Base-by-base conservation (phyloP, 768 basidiomycete genomes). In the Boletus vermiculosoides region DNA sequence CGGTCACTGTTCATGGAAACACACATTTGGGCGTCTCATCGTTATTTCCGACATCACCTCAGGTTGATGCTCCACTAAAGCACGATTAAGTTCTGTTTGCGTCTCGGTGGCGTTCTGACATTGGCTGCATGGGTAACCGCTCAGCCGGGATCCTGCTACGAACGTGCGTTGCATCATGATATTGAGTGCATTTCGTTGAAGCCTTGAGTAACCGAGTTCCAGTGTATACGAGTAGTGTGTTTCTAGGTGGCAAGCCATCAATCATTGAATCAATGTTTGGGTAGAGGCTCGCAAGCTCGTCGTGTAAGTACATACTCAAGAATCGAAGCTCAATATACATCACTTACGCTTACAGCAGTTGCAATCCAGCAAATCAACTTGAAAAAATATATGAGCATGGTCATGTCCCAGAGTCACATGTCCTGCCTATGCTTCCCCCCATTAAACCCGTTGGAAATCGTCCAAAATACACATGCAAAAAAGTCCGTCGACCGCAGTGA, bases 1-100 rank as follows among this genome's bases (percentile, higher is more conserved):
- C 80, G 94, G 52, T 90, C 88, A 64, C 77, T 96, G 54, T 96
- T 95, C 71, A 94, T 83, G 78, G 93, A 96, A 68, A 73, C 94
- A 53, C 74, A 92, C 70, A 80, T 96, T 49, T 95, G 93, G 92
- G 91, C 89, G 3, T 69, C 83, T 42, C 91, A 94, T 77, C 94
- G 94, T 36, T 79, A 81, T 41, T 22, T 20, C 40, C 12, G 40
- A 12, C 20, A 9, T 18, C 20, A 3, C 20, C 20, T 41, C 20
- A 22, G 11, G 40, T 5, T 22, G 20, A 20, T 22, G 40, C 40
- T 41, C 40, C 20, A 41, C 3, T 20, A 20, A 12, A 41, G 6
- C 40, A 1, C n/a, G 12, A 5, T 20, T 41, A 20, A 20, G 20
- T 5, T 5, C 3, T 12, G 18, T 3, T 20, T 11, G 20, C 20